phyloP scores from a whole-genome alignment of 2,329 filamentous ascomycete species.

The Epichloe coenophiala region DNA sequence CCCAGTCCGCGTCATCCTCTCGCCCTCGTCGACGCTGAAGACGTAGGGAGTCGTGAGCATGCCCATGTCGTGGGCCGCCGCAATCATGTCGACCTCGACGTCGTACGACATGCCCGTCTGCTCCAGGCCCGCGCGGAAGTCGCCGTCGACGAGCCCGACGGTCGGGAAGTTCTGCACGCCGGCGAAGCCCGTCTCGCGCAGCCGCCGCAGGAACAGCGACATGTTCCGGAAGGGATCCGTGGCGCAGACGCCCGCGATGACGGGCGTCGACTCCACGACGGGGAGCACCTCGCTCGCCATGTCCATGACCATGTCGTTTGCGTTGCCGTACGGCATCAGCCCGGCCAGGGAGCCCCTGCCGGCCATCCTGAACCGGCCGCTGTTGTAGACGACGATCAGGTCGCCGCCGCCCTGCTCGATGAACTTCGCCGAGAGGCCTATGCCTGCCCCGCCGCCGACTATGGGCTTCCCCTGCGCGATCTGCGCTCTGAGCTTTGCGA shows the following conservation, averaged over 20 bases:
- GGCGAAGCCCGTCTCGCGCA: conserved; percentile 50
- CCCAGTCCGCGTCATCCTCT: conserved; percentile 48
- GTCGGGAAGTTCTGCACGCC: conserved; percentile 66
- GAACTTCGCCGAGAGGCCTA: conserved; percentile 57
- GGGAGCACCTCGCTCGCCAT: conserved; percentile 59
- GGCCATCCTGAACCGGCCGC: conserved; percentile 59
- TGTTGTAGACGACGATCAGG: conserved; percentile 61
- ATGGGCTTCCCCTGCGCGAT: conserved; percentile 44
- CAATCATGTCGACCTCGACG: conserved; percentile 53
- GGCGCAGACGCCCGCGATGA: conserved; percentile 57
- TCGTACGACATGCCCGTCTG: conserved; percentile 60
- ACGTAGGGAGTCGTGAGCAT: conserved; percentile 61
- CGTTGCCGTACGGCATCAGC: conserved; percentile 58
- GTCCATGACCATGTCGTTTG: conserved; percentile 55
- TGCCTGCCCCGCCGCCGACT: conserved; percentile 56
- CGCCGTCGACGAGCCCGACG: conserved; percentile 56
- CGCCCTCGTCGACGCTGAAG: conserved; percentile 48
- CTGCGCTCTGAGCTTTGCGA: conserved; percentile 38
- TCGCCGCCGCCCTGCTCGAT: conserved; percentile 56
- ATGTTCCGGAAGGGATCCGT: conserved; percentile 58
- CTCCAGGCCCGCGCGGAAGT: conserved; percentile 53
- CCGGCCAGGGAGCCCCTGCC: conserved; percentile 56
- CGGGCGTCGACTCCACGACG: conserved; percentile 47
- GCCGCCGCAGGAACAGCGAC: conserved; percentile 41
- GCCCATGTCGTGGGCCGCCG: conserved; percentile 42